Base-by-base conservation (phyloP, 228 moss, liverwort and hornwort species). In the Sphagnum fallax region DNA sequence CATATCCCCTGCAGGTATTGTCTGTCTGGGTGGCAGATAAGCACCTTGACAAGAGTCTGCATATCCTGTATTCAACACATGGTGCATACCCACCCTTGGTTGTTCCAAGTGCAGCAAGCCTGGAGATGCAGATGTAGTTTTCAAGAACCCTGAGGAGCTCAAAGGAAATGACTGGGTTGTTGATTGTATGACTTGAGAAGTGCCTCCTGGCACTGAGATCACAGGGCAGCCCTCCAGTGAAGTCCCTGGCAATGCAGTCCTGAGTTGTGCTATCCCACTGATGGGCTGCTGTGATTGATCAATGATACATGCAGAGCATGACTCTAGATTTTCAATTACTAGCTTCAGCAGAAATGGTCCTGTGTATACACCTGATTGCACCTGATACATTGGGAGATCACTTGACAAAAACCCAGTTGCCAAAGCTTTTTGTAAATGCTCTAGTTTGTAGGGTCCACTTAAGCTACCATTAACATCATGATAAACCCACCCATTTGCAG, bases 211-310 rank as follows among this genome's bases (percentile, higher is more conserved):
- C 32, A 32, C 32, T 2, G 32, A 32, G 32, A 32, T 32, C 32
- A 32, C 32, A 32, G 32, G 32, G 32, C 32, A 32, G 32, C 32
- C 32, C 32, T 32, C 32, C 32, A 32, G 32, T 32, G 32, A 32
- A 32, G 2, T 32, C 32, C 32, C 32, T 32, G 32, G 32, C 32
- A 32, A 32, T 32, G 32, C 32, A 32, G 32, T 32, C 32, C 32
- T 32, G 32, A 32, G 32, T 32, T 32, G 32, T 32, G 32, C 32
- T 32, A 32, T 32, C 32, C 32, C 32, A 32, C 32, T 32, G 32
- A 72, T 59, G 8, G 82, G 78, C 69, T 86, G 75, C 77, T 82
- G 75, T 53, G 75, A 70, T 61, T 76, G 77, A 66, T 86, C 63
- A 0, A 75, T 10, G 13, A 69, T 50, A 67, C 58, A 69, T 16